Conservation (phyloP, 306 rosid genomes). For the Myrica gale region DNA sequence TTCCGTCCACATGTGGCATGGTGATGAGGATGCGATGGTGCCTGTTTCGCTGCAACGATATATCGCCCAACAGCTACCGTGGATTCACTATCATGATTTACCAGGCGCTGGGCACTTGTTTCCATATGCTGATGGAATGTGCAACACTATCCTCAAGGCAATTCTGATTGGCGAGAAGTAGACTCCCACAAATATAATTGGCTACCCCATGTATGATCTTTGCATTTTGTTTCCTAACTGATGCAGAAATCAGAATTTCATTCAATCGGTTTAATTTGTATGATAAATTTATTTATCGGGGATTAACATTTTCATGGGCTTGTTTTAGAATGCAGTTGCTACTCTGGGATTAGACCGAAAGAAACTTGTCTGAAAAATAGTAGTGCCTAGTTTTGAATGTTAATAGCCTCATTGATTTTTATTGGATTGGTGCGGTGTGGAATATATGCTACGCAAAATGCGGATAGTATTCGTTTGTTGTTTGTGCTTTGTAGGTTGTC, state of each 20-base stretch:
- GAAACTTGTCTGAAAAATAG: conserved; percentile 5
- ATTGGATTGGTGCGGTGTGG: neutral
- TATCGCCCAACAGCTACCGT: conserved; percentile 63
- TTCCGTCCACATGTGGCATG: conserved; percentile 85
- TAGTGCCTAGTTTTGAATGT: conserved; percentile 5
- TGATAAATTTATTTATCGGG: conserved; percentile 9
- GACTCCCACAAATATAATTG: conserved; percentile 18
- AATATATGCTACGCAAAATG: neutral
- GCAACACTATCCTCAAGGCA: conserved; percentile 47
- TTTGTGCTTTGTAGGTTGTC: neutral
- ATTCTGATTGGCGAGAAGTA: conserved; percentile 43
- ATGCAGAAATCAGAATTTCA: conserved; percentile 17
- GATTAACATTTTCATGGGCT: neutral
- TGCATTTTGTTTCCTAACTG: conserved; percentile 18
- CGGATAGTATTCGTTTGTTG: no score
- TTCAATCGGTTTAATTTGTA: conserved; percentile 21
- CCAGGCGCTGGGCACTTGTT: conserved; percentile 74
- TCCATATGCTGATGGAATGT: conserved; percentile 45
- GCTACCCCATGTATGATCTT: conserved; percentile 15
- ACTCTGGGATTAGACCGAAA: conserved; percentile 5
- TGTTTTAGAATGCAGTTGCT: conserved; percentile 24
- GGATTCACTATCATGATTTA: conserved; percentile 84
- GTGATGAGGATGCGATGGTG: conserved; percentile 65
- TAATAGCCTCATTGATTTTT: neutral
- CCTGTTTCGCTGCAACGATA: conserved; percentile 54